Base-by-base conservation (phyloP, 495 filamentous ascomycete genomes). In the Xylaria grammica region DNA sequence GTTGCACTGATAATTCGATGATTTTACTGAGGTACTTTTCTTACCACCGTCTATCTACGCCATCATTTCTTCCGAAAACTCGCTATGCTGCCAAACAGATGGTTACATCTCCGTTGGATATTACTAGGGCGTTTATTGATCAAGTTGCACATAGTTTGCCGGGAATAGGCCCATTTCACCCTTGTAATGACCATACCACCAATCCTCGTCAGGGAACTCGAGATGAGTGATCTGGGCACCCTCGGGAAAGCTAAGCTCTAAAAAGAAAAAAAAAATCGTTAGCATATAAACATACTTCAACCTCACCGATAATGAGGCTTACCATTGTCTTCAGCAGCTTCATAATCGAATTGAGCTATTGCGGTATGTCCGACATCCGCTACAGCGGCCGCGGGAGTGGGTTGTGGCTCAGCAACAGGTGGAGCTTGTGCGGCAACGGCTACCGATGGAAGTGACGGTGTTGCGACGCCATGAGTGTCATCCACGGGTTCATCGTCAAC, bases 161-260 rank as follows among this genome's bases (percentile, higher is more conserved):
- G 90, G 90, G 84, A 99, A 99, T n/a, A 98, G 82, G 26, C 95
- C 95, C 7, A 84, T 85, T 62, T 87, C 85, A 9, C 92, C 92
- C 24, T 85, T 79, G 70, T 92, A 96, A 65, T 91, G 86, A 40
- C 95, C 95, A 65, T 91, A 87, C 95, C 95, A 99, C 95, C 95
- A 99, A 73, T 98, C 95, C 65, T 98, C 93, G 73, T 98, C 95
- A 4, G 96, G 96, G 78, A 98, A 98, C 77, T 97, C 91, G 26
- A 86, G 67, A 56, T 79, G 70, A 24, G 79, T 85, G 52, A 99
- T 91, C 50, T 81, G 92, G 29, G 90, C 94, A 5, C 88, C 89
- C 69, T 99, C 95, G 0, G 92, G 92, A 75, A 99, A 99, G 70
- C 87, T 92, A 60, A 99, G 76, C 77, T 99, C 81, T 84, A 50